Evolutionary conservation across 345 rosid genomes (phyloP).

Genomic region (Orychophragmus violaceus): DNA sequence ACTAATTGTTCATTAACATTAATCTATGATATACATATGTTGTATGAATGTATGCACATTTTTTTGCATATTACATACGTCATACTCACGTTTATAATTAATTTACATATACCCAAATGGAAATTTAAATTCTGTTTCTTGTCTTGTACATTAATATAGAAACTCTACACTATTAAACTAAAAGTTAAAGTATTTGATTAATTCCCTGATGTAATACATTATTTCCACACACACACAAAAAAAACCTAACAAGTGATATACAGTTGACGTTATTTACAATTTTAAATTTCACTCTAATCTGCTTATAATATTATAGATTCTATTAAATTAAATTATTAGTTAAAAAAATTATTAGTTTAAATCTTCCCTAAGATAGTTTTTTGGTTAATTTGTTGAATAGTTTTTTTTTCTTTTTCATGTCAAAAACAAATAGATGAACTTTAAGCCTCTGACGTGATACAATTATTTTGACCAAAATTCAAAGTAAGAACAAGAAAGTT

Average conservation of each 20-base stretch:
- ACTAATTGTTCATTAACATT: not conserved
- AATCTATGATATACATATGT: not conserved
- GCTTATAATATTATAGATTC: not conserved
- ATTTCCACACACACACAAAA: too few relatives aligned
- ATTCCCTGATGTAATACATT: not conserved
- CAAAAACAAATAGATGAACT: not conserved
- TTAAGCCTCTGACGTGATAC: not conserved
- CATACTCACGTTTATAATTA: constrained; percentile 6
- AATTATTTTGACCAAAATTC: not conserved
- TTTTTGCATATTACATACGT: not conserved
- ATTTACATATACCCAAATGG: constrained; percentile 1
- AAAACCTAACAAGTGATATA: not conserved
- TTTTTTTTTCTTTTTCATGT: too few relatives aligned
- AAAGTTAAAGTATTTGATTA: not conserved
- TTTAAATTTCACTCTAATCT: not conserved
- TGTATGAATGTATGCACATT: too few relatives aligned
- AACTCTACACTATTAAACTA: not conserved
- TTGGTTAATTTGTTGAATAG: not conserved
- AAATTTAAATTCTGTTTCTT: not conserved
- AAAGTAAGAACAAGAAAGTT: not conserved
- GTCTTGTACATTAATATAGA: constrained; percentile 14
- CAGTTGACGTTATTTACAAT: not conserved
- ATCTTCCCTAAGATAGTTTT: too few relatives aligned
- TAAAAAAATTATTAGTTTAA: not conserved
- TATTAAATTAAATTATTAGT: not conserved